phyloP scores from a whole-genome alignment of 1,284 basidiomycete species.

The Trichosporon asahii region DNA sequence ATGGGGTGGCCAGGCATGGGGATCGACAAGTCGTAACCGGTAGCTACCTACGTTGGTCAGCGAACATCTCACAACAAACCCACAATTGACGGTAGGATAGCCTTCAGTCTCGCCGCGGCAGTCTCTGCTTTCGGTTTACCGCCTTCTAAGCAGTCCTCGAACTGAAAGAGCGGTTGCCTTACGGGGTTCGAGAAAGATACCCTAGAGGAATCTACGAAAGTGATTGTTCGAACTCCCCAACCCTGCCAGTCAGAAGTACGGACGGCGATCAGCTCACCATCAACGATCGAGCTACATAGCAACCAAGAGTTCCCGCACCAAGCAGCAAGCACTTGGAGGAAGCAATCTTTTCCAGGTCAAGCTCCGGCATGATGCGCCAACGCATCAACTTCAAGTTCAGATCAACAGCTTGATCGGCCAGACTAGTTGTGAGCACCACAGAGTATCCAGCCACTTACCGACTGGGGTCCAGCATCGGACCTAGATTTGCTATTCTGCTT shows the following conservation, averaged over 20 bases:
- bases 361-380: constrained; percentile 87
- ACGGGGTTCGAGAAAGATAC: constrained; percentile 98
- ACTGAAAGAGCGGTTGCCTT: constrained; percentile 91
- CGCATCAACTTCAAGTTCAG: constrained; percentile 97
- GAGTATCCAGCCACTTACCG: constrained; percentile 45
- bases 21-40: constrained; percentile 71
- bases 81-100: constrained; percentile 89
- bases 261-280: constrained; percentile 60
- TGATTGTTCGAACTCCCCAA: constrained; percentile 93
- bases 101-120: constrained; percentile 79
- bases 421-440: constrained; percentile 53
- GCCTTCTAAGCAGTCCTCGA: constrained; percentile 87
- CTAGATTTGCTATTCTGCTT: constrained; percentile 84
- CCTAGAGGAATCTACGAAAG: constrained; percentile 81
- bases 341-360: constrained; percentile 84
- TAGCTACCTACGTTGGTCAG: constrained; percentile 61
- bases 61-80: constrained; percentile 41
- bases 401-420: constrained; percentile 94
- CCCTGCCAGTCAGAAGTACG: constrained; percentile 57
- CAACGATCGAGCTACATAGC: constrained; percentile 84
- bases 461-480: constrained; percentile 90
- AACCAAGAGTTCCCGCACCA: constrained; percentile 93
- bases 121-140: constrained; percentile 90
- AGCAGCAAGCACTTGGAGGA: constrained; percentile 76
- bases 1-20: constrained; percentile 98